phyloP scores from a whole-genome alignment of 2,329 filamentous ascomycete species.

The Aureobasidium sp. region DNA sequence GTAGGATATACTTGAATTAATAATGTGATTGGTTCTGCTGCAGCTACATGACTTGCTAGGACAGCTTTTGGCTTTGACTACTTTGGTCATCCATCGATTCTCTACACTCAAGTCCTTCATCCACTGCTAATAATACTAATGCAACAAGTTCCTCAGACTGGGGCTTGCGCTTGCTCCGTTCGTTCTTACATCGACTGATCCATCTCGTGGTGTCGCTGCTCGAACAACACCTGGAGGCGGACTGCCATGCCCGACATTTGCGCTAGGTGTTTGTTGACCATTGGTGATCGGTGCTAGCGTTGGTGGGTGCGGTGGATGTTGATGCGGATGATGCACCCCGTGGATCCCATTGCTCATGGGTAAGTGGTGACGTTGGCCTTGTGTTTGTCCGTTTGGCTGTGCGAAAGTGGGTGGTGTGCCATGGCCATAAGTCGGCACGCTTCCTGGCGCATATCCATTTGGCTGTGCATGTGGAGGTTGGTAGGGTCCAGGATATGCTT shows the following conservation, averaged over 20 bases:
- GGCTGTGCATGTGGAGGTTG: neutral
- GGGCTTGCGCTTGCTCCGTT: slow-evolving; percentile 38
- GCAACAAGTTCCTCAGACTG: slow-evolving; percentile 39
- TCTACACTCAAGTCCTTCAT: neutral
- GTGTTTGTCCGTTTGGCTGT: neutral
- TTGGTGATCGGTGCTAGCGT: neutral
- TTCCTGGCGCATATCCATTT: neutral
- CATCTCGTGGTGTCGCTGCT: slow-evolving; percentile 21
- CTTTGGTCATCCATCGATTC: neutral
- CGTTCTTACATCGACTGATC: slow-evolving; percentile 17
- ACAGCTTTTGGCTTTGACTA: neutral
- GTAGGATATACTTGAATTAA: neutral
- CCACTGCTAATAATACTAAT: slow-evolving; percentile 20
- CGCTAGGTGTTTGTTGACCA: neutral
- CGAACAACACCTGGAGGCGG: neutral
- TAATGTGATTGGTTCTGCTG: neutral
- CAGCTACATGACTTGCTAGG: neutral
- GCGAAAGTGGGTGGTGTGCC: neutral
- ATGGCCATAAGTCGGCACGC: neutral
- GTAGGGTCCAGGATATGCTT: slow-evolving; percentile 16
- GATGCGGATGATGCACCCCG: slow-evolving; percentile 8
- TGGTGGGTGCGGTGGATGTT: neutral
- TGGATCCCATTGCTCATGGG: slow-evolving; percentile 2
- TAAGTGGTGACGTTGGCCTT: neutral
- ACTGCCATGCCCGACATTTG: neutral